Base-by-base conservation (phyloP, 75 land plant species). In the Gnetum montanum region DNA sequence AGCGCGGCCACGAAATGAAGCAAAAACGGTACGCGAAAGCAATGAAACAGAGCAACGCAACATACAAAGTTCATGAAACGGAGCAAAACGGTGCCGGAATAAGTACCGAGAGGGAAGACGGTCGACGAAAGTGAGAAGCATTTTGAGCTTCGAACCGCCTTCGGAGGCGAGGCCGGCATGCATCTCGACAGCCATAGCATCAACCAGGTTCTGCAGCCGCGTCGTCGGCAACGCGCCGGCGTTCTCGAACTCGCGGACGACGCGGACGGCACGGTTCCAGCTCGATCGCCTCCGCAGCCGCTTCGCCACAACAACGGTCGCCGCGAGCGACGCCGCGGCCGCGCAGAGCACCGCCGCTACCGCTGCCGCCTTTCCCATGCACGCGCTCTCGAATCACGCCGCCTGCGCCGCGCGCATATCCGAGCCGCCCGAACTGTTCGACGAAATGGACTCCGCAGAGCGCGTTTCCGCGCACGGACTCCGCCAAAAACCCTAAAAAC, bases 111-210 rank as follows among this genome's bases (percentile, higher is more conserved):
- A 60, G 6, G 99, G 99, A 19, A 94, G 87, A 6, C 28, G 70
- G 58, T 90, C 88, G 2, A 94, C 88, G 56, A 59, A 94, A 30
- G 85, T 83, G 34, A 86, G 85, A 28, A 94, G 70, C 99, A 94
- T 94, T 70, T 74, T 85, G 50, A 94, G 92, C 77, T 86, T 94
- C 66, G 88, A 83, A 4, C 99, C 99, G 12, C 96, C 99, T 43
- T 94, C 99, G 2, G 90, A 81, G 10, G 91, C 99, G 43, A 94
- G 63, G 1, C 99, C 99, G 7, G 99, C 99, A 50, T 94, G 96
- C 99, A 94, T 94, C 74, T 94, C 99, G 4, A 86, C 91, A 13
- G 82, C 80, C 96, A 94, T 86, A 15, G 96, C 96, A 34, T 94
- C 99, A 11, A 86, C 96, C 10, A 94, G 75, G 64, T 94, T 84